Evolutionary conservation across 352 stramenopile species (phyloP), one percentile per base, ranked within the genome.

Genomic region (Pythium oligandrum): DNA sequence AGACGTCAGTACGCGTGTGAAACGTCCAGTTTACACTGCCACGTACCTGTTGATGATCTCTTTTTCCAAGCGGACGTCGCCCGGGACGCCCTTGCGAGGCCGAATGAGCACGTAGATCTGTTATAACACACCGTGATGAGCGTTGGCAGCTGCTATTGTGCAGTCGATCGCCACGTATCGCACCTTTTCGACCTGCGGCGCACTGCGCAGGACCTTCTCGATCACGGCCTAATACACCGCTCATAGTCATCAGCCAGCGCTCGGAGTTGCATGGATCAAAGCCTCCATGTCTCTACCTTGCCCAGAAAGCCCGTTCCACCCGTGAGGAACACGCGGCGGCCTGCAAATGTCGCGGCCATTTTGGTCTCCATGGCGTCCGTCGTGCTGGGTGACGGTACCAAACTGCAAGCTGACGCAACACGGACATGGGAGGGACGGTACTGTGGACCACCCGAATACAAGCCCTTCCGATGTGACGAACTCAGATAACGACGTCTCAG

Each of bases 261-360:
- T 26, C 17, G 17, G 17, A 26, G 17, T 26, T 26, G 17, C 17
- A 26, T 26, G 17, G 17, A 26, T 26, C 17, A 26, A 26, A 26
- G 17, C 17, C 17, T 26, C 17, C 17, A 26, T 26, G 17, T 26
- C 17, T 26, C 30, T 57, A 88, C 84, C 64, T 95, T 95, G 55
- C 76, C 86, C 38, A 93, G 68, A 63, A 96, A 96, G 59, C 86
- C 84, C 44, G 84, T 96, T 55, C 68, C 86, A 46, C 86, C 86
- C n/a, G 86, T 94, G 57, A 96, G 55, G 56, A 96, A 90, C 51
- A 96, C 58, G 34, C 69, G 71, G 44, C 88, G 85, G 38, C 68
- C 76, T 8, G 71, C 55, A 53, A 85, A 89, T 35, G 71, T 45
- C 7, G 26, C 38, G 40, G 49, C 40, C 51, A 51, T 51, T 32